Evolutionary conservation across 345 rosid species (phyloP).

Genomic region (Gossypium rotundifolium): DNA sequence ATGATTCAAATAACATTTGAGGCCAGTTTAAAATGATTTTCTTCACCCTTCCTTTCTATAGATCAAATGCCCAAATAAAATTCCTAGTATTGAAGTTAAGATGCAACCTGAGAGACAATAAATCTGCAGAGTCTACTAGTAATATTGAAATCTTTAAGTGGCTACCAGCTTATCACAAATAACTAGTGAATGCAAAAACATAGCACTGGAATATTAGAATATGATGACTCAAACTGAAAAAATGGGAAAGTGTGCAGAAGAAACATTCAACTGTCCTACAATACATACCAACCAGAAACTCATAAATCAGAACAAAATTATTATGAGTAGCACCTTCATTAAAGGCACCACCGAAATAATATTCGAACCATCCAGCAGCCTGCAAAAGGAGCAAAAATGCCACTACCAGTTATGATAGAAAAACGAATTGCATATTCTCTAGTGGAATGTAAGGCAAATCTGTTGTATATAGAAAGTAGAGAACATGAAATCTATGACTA

Average conservation of each 20-base stretch:
- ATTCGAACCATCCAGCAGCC: slow-evolving; percentile 93
- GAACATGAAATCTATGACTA: slow-evolving; percentile 12
- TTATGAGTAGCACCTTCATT: slow-evolving; percentile 96
- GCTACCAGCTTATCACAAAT: background rate
- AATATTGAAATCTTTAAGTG: background rate
- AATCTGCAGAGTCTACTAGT: background rate
- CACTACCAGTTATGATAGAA: background rate
- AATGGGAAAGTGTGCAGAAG: background rate
- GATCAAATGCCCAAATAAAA: background rate
- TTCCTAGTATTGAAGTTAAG: background rate
- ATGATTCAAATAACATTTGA: background rate
- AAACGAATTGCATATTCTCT: background rate
- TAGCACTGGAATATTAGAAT: background rate
- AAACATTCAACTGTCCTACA: background rate
- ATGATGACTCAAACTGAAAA: background rate
- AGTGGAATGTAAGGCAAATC: background rate
- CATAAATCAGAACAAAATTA: slow-evolving; percentile 91
- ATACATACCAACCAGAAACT: slow-evolving; percentile 78
- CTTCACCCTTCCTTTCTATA: background rate
- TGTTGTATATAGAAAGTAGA: background rate
- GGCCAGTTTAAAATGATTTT: background rate
- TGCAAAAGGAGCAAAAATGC: slow-evolving; percentile 25
- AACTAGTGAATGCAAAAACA: background rate
- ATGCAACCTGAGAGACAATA: background rate
- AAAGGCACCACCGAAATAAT: slow-evolving; percentile 96